Evolutionary conservation across 345 rosid species (phyloP).

Genomic region (Corchorus olitorius): DNA sequence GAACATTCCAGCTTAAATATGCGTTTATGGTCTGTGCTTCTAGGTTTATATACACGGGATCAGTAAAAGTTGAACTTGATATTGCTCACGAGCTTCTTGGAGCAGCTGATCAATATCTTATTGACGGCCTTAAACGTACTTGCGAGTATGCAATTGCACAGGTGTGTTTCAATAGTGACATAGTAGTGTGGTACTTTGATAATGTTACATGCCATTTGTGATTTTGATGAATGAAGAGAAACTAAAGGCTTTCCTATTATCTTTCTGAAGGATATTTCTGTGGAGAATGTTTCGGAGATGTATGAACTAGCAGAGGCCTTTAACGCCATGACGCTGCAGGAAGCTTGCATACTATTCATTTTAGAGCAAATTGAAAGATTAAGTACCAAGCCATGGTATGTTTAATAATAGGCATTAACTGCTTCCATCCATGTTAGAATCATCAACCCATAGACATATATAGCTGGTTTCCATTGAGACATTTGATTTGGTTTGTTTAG

Average conservation of each 20-base stretch:
- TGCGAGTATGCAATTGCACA: slow-evolving; percentile 70
- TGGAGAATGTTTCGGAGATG: slow-evolving; percentile 59
- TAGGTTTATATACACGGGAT: slow-evolving; percentile 80
- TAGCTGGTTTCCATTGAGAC: neutral
- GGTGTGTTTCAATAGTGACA: slow-evolving; percentile 35
- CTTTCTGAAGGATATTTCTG: slow-evolving; percentile 47
- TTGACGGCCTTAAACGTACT: slow-evolving; percentile 68
- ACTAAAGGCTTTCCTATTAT: neutral
- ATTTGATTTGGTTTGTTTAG: neutral
- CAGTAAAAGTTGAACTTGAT: slow-evolving; percentile 41
- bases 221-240: slow-evolving; percentile 3
- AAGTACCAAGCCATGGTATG: slow-evolving; percentile 62
- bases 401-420: too few species aligned
- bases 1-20: slow-evolving; percentile 11
- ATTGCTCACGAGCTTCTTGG: slow-evolving; percentile 70
- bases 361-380: slow-evolving; percentile 55
- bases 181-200: neutral
- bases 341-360: slow-evolving; percentile 66
- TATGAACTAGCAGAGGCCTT: slow-evolving; percentile 69
- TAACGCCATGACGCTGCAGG: slow-evolving; percentile 56
- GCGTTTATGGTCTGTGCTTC: slow-evolving; percentile 11
- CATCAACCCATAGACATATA: too few species aligned
- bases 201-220: neutral
- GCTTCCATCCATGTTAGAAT: too few species aligned
- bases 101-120: slow-evolving; percentile 87